Base-by-base conservation (phyloP, 2,329 filamentous ascomycete species). In the Aspergillus novoparasiticus region DNA sequence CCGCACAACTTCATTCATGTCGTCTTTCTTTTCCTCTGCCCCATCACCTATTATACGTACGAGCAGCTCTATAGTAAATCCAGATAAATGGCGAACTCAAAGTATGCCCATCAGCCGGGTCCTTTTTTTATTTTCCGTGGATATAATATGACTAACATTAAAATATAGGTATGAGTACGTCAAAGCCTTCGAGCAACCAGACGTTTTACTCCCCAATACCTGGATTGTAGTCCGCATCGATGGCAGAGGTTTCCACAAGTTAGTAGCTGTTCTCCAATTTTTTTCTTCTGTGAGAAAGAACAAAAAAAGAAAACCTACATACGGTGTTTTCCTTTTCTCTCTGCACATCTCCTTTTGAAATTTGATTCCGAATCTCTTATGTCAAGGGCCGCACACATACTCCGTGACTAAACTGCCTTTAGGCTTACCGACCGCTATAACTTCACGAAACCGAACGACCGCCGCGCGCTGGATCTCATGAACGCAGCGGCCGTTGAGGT, bases 161-260 rank as follows among this genome's bases (percentile, higher is more conserved):
- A 58, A 41, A 43, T 64, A 43, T 61, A 97, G 92, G 79, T 98
- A 93, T 76, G 94, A 96, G 81, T 99, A 99, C 79, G 94, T 98
- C 67, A 92, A 92, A 76, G 80, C 83, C 55, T 98, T 98, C 74
- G 95, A 99, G 83, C 91, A 91, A 73, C 82, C 89, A 8, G 93
- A 97, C 74, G 80, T 80, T 54, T 82, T 99, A 46, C 85, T 98
- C 26, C 92, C 90, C 59, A 96, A 96, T 75, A 98, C 94, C 30
- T 99, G 94, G 93, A 90, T 98, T 61, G 93, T 98, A 23, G 89
- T 99, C 61, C 89, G 95, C 64, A 89, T 99, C 72, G 95, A 99
- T 79, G 95, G 95, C 28, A 86, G 94, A 67, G 94, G 93, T 21
- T 99, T 99, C 79, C 95, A 94, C 72, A 97, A 96, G 93, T 96